phyloP scores from a whole-genome alignment of 169 alveolate genomes.

The Cryptosporidium felis region DNA sequence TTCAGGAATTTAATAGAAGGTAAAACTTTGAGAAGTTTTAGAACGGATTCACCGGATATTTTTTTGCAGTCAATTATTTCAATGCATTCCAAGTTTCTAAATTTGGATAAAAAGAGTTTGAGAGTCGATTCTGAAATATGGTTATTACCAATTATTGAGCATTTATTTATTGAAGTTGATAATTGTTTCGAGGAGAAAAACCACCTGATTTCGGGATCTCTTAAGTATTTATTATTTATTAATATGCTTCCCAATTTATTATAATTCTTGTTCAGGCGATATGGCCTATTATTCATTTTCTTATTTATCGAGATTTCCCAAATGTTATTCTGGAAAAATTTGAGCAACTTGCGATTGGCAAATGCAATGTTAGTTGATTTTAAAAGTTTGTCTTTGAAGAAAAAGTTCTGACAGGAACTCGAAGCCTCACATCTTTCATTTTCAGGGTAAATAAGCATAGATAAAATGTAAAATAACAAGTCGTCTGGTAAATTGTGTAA shows the following conservation, averaged over 20 bases:
- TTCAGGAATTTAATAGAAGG: slow-evolving; percentile 23
- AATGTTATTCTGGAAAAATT: not conserved
- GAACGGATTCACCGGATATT: slow-evolving; percentile 5
- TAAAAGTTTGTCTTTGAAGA: slow-evolving; percentile 22
- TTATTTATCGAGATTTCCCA: slow-evolving; percentile 36
- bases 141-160: not conserved
- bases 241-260: slow-evolving; percentile 18
- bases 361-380: slow-evolving; percentile 32
- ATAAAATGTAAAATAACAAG: slow-evolving; percentile 18
- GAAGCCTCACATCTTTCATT: not conserved
- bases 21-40: not conserved
- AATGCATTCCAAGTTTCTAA: slow-evolving; percentile 20
- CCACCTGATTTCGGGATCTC: slow-evolving; percentile 6
- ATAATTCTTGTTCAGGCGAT: not conserved
- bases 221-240: not conserved
- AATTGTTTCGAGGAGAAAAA: not conserved
- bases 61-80: slow-evolving; percentile 39
- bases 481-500: slow-evolving; percentile 52
- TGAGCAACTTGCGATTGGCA: not conserved
- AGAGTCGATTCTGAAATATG: not conserved
- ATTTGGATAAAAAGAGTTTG: slow-evolving; percentile 1
- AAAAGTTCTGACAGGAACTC: not conserved
- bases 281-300: not conserved
- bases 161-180: not conserved
- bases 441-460: slow-evolving; percentile 19